Percentiles rank a stretch among this genome's conserved stretches.
Conservation (phyloP, 2,329 filamentous ascomycete species). For the Cladosporium oxysporum region DNA sequence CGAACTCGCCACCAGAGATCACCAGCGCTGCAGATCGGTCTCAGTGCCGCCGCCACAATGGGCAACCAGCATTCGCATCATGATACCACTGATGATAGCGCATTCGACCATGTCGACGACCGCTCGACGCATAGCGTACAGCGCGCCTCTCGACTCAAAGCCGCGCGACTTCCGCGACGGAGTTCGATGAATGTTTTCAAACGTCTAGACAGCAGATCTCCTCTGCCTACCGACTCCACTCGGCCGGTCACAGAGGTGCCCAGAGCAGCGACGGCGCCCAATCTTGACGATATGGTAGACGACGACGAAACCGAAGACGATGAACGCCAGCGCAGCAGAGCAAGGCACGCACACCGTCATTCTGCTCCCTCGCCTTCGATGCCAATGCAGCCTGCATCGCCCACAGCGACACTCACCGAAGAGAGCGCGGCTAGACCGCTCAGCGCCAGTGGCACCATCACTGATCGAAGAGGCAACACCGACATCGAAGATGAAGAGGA, state of each 20-base stretch:
- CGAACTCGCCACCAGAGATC: conserved; percentile 25
- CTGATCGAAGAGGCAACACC: conserved; percentile 10
- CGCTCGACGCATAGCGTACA: conserved; percentile 29
- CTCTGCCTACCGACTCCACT: conserved; percentile 28
- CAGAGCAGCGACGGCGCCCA: conserved; percentile 20
- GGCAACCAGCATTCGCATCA: conserved; percentile 33
- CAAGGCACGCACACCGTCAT: conserved; percentile 20
- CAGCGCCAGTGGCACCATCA: conserved; percentile 33
- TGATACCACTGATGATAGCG: neutral
- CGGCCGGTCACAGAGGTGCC: conserved; percentile 25
- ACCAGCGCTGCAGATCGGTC: conserved; percentile 19
- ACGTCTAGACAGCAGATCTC: conserved; percentile 32
- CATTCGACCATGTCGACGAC: conserved; percentile 25
- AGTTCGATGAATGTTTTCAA: conserved; percentile 37
- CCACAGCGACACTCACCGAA: conserved; percentile 29
- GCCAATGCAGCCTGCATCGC: conserved; percentile 29
- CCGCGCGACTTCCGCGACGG: conserved; percentile 30
- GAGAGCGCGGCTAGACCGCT: conserved; percentile 25
- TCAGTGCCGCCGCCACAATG: conserved; percentile 26
- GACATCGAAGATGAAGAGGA: conserved; percentile 21
- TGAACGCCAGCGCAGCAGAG: conserved; percentile 16
- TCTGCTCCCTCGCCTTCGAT: conserved; percentile 24
- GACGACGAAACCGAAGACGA: conserved; percentile 7
- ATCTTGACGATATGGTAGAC: conserved; percentile 17
- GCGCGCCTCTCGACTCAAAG: conserved; percentile 26